Evolutionary conservation across 768 basidiomycete genomes (phyloP), one percentile per base, ranked within the genome.

Genomic region (Amyloporia xantha): DNA sequence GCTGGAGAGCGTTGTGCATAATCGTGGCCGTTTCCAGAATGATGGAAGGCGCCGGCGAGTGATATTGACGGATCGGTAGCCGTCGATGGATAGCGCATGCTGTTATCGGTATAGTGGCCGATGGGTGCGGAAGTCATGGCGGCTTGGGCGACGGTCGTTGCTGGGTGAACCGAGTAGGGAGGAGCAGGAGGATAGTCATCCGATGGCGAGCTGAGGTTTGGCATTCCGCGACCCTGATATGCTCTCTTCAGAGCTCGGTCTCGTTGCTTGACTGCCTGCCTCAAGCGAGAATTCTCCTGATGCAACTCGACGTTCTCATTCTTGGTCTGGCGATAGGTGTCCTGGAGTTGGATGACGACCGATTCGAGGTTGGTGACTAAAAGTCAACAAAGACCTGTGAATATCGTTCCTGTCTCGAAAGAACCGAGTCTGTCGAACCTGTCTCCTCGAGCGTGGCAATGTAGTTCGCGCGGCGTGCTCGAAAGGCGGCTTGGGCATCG

Each of bases 361-460:
- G 79, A 79, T 65, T 91, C 89, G 46, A 91, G 72, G 59, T 81
- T 90, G 20, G 85, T 90, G 56, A 91, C 88, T 43, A 49, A 20
- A 21, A 20, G 44, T 38, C 13, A 27, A 41, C 20, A 42, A 37
- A 50, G 39, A 54, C 54, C 44, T 54, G 56, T 41, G 48, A 48
- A 48, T n/a, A 45, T 27, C 28, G 41, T 44, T 26, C n/a, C 38
- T 47, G 33, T 41, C 44, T 44, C 35, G 45, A 44, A 15, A 44
- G 30, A 39, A 40, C 42, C 53, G 48, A 30, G 44, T 39, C 12
- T 44, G n/a, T 54, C 69, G 43, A 48, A 71, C 71, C 71, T 72
- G 88, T 88, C 63, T 88, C 88, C 65, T 91, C 89, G 54, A 91
- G 78, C 11, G 87, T 91, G 37, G 85, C 80, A 62, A 91, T 91